These are phyloP conservation scores for Cicer cuneatum DNA, from an alignment of 306 rosid species.

Conservation along the genomic window DNA sequence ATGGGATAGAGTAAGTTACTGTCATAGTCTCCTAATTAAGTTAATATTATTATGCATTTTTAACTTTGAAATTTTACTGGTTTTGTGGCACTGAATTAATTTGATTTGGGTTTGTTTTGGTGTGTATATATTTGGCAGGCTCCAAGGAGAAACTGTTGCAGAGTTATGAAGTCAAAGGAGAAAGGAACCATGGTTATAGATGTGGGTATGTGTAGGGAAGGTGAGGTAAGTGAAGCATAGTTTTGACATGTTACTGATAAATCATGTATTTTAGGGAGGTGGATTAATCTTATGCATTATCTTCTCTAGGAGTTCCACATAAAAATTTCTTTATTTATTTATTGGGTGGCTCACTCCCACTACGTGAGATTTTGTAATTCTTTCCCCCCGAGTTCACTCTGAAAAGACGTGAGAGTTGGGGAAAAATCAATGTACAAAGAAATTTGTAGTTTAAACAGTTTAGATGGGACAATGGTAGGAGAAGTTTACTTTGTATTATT, in stretches of 20 bases:
- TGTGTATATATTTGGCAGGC: constrained; percentile 59
- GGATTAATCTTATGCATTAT: constrained; percentile 34
- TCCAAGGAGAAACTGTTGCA: constrained; percentile 96
- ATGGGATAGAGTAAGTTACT: constrained; percentile 86
- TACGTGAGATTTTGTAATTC: constrained; percentile 49
- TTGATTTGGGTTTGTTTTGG: constrained; percentile 36
- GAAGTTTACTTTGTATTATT: constrained; percentile 25
- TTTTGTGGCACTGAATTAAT: constrained; percentile 23
- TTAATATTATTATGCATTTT: neutral
- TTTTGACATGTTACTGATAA: constrained; percentile 16
- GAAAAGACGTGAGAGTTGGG: constrained; percentile 36
- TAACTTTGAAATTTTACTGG: neutral
- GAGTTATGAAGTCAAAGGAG: constrained; percentile 60
- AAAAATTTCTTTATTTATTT: constrained; percentile 50
- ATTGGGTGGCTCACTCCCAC: constrained; percentile 38
- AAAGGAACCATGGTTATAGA: constrained; percentile 67
- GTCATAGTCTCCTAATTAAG: neutral
- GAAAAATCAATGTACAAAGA: constrained; percentile 51
- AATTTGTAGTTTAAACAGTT: constrained; percentile 35
- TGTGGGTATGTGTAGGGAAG: constrained; percentile 76
- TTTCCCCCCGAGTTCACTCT: constrained; percentile 21
- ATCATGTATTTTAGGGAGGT: constrained; percentile 24
- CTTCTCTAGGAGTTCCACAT: constrained; percentile 38
- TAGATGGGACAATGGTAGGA: constrained; percentile 9
- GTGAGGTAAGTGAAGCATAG: constrained; percentile 74